These are phyloP conservation scores for Xylariaceae sp. DNA, from an alignment of 2,329 filamentous ascomycete genomes.

Conservation along the genomic window DNA sequence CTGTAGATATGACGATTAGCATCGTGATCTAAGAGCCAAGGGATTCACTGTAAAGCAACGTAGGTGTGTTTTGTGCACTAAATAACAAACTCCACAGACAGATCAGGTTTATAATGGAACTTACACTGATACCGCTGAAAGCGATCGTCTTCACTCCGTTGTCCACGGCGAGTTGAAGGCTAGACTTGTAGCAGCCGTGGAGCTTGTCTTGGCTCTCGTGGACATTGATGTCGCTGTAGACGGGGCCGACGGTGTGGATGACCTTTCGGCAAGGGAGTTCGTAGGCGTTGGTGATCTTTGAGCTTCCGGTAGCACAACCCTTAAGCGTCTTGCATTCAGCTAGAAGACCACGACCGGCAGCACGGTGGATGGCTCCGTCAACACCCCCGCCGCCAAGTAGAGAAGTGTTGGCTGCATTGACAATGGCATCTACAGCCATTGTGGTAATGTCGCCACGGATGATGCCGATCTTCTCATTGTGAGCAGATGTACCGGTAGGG, in stretches of 20 bases:
- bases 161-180: conserved; percentile 67
- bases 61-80: no score
- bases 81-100: no score
- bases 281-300: conserved; percentile 80
- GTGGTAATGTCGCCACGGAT: conserved; percentile 78
- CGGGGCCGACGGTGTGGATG: conserved; percentile 86
- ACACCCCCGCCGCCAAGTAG: conserved; percentile 89
- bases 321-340: conserved; percentile 67
- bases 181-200: conserved; percentile 63
- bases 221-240: conserved; percentile 52
- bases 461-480: conserved; percentile 69
- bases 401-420: conserved; percentile 82
- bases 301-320: conserved; percentile 72
- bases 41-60: no score
- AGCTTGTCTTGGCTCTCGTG: conserved; percentile 47
- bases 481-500: conserved; percentile 25
- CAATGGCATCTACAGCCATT: conserved; percentile 74
- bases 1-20: no score
- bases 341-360: conserved; percentile 66
- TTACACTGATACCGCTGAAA: conserved; percentile 70
- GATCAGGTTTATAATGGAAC: no score
- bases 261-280: conserved; percentile 70
- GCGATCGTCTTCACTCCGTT: conserved; percentile 68
- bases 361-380: conserved; percentile 79
- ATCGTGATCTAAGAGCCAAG: no score